Evolutionary conservation across 352 stramenopile genomes (phyloP).

Genomic region (Phytophthora sojae): DNA sequence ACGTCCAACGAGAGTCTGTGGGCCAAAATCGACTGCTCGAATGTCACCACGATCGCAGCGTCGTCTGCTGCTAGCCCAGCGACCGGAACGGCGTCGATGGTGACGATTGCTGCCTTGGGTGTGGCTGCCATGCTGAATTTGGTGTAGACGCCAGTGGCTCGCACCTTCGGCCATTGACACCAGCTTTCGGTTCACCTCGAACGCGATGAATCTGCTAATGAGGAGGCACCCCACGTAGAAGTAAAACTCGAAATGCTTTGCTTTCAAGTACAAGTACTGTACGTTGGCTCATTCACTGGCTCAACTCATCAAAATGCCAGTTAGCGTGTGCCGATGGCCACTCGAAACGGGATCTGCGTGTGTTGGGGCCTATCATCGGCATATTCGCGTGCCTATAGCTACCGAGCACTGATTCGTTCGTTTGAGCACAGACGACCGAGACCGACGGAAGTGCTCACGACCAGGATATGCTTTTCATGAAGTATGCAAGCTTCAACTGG

Average conservation of each 20-base stretch:
- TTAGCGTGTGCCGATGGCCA: neutral
- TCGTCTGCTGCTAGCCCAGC: conserved; percentile 18
- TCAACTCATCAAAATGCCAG: conserved; percentile 1
- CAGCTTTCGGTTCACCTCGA: neutral
- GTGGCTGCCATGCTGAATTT: conserved; percentile 19
- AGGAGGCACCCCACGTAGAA: neutral
- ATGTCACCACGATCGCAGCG: conserved; percentile 18
- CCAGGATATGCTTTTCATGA: neutral
- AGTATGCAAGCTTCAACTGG: neutral
- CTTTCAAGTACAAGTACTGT: neutral
- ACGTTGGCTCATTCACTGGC: neutral
- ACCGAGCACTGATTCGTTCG: too few relatives aligned
- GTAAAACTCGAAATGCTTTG: neutral
- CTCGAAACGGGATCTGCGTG: neutral
- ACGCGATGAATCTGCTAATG: neutral
- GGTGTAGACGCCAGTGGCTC: neutral
- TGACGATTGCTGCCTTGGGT: conserved; percentile 7
- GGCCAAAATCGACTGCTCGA: conserved; percentile 36
- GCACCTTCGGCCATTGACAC: neutral
- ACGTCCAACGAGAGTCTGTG: conserved; percentile 36
- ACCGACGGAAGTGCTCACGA: neutral
- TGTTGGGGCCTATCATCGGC: conserved; percentile 3
- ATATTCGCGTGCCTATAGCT: conserved; percentile 5
- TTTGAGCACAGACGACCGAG: neutral
- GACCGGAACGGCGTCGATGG: neutral